These are phyloP conservation scores for Catunica adiposa DNA, from an alignment of 2,329 filamentous ascomycete species.

Conservation along the genomic window DNA sequence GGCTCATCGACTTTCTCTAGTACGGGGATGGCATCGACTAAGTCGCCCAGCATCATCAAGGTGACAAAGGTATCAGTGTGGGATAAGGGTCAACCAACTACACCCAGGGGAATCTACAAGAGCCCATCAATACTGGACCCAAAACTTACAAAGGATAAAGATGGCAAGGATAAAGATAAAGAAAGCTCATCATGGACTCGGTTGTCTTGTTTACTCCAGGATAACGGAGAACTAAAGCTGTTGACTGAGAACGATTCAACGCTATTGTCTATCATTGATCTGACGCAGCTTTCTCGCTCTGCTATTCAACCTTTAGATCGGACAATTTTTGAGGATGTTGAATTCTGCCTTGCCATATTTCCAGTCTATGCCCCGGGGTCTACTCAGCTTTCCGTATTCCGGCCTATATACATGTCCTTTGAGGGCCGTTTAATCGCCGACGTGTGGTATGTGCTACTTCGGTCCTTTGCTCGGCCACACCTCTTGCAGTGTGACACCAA, in stretches of 20 bases:
- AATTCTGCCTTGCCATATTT: conserved; percentile 89
- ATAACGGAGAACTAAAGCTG: conserved; percentile 86
- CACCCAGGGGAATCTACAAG: conserved; percentile 39
- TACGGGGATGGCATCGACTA: conserved; percentile 16
- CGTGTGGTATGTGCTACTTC: conserved; percentile 85
- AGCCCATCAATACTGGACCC: conserved; percentile 41
- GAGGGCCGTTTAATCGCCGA: conserved; percentile 85
- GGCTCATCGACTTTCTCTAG: conserved; percentile 15
- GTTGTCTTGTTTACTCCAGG: conserved; percentile 84
- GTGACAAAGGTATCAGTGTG: conserved; percentile 81
- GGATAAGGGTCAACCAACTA: conserved; percentile 54
- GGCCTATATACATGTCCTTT: conserved; percentile 77
- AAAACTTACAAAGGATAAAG: conserved; percentile 24
- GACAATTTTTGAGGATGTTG: conserved; percentile 68
- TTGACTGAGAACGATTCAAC: conserved; percentile 72
- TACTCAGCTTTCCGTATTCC: conserved; percentile 56
- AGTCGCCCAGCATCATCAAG: conserved; percentile 63
- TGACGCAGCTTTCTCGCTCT: conserved; percentile 76
- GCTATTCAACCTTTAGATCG: conserved; percentile 80
- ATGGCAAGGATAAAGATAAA: conserved; percentile 2
- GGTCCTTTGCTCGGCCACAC: conserved; percentile 83
- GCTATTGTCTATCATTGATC: conserved; percentile 65
- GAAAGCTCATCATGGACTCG: conserved; percentile 44
- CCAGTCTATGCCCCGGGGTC: conserved; percentile 72
- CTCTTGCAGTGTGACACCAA: conserved; percentile 51